phyloP scores from a whole-genome alignment of 352 stramenopile genomes.

The Globisporangium alternatum region DNA sequence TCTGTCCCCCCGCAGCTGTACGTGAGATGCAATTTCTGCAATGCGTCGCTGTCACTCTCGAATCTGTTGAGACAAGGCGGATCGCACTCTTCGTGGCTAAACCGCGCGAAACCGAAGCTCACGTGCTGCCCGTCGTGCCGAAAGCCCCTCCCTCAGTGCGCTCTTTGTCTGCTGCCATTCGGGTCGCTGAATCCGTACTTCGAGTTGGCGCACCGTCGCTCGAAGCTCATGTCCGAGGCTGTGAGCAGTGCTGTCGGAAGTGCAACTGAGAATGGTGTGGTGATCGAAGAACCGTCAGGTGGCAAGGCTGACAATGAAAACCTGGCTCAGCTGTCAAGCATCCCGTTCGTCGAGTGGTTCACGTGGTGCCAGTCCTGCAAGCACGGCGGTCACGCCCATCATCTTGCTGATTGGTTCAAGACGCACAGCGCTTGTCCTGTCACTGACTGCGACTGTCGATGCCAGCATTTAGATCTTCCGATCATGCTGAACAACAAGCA shows the following conservation, averaged over 20 bases:
- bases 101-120: constrained; percentile 87
- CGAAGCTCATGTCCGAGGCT: constrained; percentile 55
- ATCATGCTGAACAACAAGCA: constrained; percentile 58
- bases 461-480: constrained; percentile 76
- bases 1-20: constrained; percentile 86
- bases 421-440: constrained; percentile 89
- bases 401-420: constrained; percentile 93
- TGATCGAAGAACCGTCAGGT: constrained; percentile 48
- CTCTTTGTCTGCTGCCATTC: constrained; percentile 91
- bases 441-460: constrained; percentile 92
- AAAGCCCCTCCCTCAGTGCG: constrained; percentile 92
- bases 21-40: constrained; percentile 95
- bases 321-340: constrained; percentile 87
- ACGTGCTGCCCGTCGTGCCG: constrained; percentile 91
- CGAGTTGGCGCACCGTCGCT: constrained; percentile 87
- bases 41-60: constrained; percentile 86
- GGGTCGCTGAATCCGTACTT: constrained; percentile 95
- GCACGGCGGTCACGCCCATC: constrained; percentile 90
- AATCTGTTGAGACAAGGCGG: constrained; percentile 85
- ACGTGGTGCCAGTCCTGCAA: constrained; percentile 93
- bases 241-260: constrained; percentile 35
- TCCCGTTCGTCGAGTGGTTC: constrained; percentile 95
- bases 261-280: constrained; percentile 28
- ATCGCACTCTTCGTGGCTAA: constrained; percentile 88
- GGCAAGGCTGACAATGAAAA: constrained; percentile 75